Evolutionary conservation across 495 filamentous ascomycete genomes (phyloP), one percentile per base, ranked within the genome.

Genomic region (Parathielavia hyrcaniae): DNA sequence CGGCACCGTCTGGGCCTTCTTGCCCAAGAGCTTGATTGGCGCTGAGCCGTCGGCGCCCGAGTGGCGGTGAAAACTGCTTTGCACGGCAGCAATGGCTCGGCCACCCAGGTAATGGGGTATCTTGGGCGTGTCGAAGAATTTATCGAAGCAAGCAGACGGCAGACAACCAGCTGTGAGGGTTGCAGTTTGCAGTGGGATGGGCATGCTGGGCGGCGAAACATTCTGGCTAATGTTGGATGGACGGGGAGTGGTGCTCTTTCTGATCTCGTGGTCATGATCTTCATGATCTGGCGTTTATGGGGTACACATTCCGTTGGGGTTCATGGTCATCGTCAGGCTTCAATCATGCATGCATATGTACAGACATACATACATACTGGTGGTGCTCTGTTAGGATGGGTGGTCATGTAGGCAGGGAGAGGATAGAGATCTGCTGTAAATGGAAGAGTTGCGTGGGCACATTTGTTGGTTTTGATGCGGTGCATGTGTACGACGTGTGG

Each of bases 1-100:
- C 20, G 90, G 91, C 14, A 97, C 93, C 7, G 79, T 89, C 4
- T 96, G 87, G 80, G 89, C 90, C 16, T 95, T 91, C 70, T 67
- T 97, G 64, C 93, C 92, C 6, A 89, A 84, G 72, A 69, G 69
- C 52, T 61, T 79, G 58, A 77, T 81, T 57, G 77, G 77, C 10
- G 74, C 75, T 22, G 68, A 71, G 43, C 72, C 59, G 47, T 23
- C 26, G 30, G 23, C 17, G 26, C 17, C 10, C 40, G 35, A 12
- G 34, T 30, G 19, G 38, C 23, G 38, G 20, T 58, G 26, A 19
- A n/a, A 9, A 9, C 9, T 44, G 13, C 23, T 23, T 16, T 10
- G 22, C 13, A 30, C 50, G 30, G 23, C 12, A 17, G 6, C 11
- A 54, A 17, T n/a, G n/a, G n/a, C n/a, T n/a, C n/a, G n/a, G n/a